These are phyloP conservation scores for Herpetomonas samuelpessoai DNA, from an alignment of 208 protist genomes.

Conservation along the genomic window DNA sequence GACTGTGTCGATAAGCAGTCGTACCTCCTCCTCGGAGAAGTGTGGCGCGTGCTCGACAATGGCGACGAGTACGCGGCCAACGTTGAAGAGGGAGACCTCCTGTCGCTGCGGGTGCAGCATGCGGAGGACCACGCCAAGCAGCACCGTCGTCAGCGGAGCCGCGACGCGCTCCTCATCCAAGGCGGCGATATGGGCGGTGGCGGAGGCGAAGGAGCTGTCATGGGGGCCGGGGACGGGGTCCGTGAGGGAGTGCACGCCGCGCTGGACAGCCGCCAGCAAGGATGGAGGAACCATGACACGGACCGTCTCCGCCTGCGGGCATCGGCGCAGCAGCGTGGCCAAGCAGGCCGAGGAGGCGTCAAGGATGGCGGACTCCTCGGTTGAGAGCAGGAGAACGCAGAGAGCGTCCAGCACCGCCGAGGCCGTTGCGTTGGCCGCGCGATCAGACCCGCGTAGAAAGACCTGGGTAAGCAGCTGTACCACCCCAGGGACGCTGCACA, in stretches of 20 bases:
- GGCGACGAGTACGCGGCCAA: constrained; percentile 37
- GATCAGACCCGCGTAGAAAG: constrained; percentile 17
- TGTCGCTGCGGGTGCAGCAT: constrained; percentile 20
- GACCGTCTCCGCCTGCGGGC: constrained; percentile 30
- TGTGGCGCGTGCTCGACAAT: constrained; percentile 31
- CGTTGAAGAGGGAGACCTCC: constrained; percentile 48
- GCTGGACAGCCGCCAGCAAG: background rate
- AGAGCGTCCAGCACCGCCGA: constrained; percentile 26
- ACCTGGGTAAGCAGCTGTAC: constrained; percentile 14
- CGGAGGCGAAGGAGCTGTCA: background rate
- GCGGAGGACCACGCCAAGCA: constrained; percentile 39
- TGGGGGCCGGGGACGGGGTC: background rate
- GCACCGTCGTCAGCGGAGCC: constrained; percentile 39
- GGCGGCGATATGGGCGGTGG: background rate
- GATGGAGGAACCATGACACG: constrained; percentile 13
- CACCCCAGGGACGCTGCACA: background rate
- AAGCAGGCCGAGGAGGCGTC: constrained; percentile 43
- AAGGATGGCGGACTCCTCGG: constrained; percentile 55
- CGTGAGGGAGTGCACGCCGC: constrained; percentile 1
- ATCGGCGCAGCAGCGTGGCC: constrained; percentile 39
- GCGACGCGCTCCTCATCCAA: constrained; percentile 9
- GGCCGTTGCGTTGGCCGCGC: constrained; percentile 20
- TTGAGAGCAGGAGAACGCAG: constrained; percentile 43
- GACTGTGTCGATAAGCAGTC: constrained; percentile 26
- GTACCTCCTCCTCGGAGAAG: constrained; percentile 37